Conservation (phyloP, 73 alveolate species). For the Breviolum minutum region DNA sequence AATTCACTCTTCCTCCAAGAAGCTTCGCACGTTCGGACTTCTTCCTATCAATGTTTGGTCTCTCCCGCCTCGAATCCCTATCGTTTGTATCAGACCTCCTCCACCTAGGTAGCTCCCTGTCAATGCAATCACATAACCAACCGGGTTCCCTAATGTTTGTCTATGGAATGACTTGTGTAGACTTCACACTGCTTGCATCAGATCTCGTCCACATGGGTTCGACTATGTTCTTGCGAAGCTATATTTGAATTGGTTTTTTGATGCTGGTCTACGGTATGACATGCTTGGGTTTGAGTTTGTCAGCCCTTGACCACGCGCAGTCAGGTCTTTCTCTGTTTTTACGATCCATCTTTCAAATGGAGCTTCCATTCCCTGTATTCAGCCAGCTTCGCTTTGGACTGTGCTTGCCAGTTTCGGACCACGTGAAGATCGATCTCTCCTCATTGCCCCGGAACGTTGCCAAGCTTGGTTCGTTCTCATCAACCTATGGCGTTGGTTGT, state of each 20-base stretch:
- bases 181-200: not conserved
- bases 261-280: constrained; percentile 8
- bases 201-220: constrained; percentile 55
- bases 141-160: not conserved
- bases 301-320: not conserved
- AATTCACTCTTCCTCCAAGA: not conserved
- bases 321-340: not conserved
- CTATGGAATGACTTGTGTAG: constrained; percentile 57
- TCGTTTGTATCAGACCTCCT: not conserved
- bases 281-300: constrained; percentile 12
- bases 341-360: not conserved
- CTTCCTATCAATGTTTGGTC: not conserved
- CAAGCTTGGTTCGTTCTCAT: not conserved
- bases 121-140: not conserved
- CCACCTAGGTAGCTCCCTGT: not conserved
- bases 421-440: constrained; percentile 6
- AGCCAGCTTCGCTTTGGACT: constrained; percentile 21
- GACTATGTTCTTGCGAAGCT: not conserved
- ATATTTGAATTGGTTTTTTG: not conserved
- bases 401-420: constrained; percentile 10
- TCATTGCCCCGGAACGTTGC: constrained; percentile 3
- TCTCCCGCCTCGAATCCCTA: not conserved
- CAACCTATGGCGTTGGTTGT: constrained; percentile 28
- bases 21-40: not conserved
- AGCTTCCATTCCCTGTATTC: not conserved